phyloP scores from a whole-genome alignment of 2,329 filamentous ascomycete species.

The Tolypocladium pustulatum region DNA sequence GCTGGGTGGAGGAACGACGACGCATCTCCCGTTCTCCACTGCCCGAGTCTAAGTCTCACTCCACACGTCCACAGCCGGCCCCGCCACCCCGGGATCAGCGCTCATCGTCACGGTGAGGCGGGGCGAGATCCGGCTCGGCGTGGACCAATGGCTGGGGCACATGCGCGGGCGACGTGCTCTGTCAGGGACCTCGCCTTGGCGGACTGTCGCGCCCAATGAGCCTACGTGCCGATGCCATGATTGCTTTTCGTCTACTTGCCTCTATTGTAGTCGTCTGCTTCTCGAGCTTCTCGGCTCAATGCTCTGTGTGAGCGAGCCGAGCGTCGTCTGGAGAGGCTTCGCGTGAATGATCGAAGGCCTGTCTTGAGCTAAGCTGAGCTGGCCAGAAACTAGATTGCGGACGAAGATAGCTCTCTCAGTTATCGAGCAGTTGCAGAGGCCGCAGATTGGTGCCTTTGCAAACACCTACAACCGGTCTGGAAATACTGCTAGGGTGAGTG shows the following conservation, averaged over 20 bases:
- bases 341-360: not conserved
- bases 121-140: slow-evolving; percentile 7
- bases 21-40: not conserved
- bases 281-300: not conserved
- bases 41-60: not conserved
- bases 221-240: not conserved
- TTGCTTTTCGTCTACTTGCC: not conserved
- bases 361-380: too few relatives aligned
- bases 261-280: not conserved
- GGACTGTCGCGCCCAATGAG: not conserved
- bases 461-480: too few relatives aligned
- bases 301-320: not conserved
- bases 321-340: not conserved
- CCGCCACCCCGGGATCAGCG: not conserved
- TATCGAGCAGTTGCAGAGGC: not conserved
- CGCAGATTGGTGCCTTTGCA: too few relatives aligned
- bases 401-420: too few relatives aligned
- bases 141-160: slow-evolving; percentile 33
- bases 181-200: slow-evolving; percentile 9
- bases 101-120: not conserved
- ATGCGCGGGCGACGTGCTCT: slow-evolving; percentile 19
- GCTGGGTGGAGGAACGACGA: not conserved
- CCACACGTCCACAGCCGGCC: not conserved
- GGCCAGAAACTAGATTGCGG: too few relatives aligned
- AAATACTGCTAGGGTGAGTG: not conserved